Evolutionary conservation across 495 filamentous ascomycete genomes (phyloP).

Genomic region (Xylaria scruposa): DNA sequence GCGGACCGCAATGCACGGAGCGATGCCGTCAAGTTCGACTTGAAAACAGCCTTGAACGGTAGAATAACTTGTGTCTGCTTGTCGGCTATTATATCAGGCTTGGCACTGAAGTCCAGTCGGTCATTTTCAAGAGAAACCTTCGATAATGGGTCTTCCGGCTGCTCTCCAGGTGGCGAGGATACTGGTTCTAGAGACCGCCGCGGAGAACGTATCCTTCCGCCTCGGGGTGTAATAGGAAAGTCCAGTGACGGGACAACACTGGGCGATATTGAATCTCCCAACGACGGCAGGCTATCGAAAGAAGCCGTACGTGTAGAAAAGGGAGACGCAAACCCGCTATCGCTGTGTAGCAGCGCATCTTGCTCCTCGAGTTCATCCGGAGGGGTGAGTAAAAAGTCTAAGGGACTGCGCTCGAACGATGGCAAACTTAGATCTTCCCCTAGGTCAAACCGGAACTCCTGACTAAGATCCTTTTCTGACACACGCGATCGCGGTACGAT

Average conservation of each 20-base stretch:
- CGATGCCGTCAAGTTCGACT: constrained; percentile 94
- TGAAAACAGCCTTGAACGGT: constrained; percentile 68
- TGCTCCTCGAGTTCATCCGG: constrained; percentile 62
- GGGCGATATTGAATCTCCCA: constrained; percentile 50
- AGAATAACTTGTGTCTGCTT: constrained; percentile 46
- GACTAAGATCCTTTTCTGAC: constrained; percentile 56
- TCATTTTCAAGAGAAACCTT: constrained; percentile 39
- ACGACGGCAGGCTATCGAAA: constrained; percentile 56
- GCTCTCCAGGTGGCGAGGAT: constrained; percentile 47
- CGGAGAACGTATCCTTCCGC: constrained; percentile 46
- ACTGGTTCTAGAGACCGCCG: constrained; percentile 53
- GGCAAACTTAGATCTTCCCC: constrained; percentile 41
- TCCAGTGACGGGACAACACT: constrained; percentile 50
- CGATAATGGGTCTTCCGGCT: constrained; percentile 56
- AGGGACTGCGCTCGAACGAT: constrained; percentile 47
- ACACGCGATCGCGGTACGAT: constrained; percentile 56
- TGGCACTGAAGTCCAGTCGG: constrained; percentile 49
- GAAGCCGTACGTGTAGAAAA: constrained; percentile 53
- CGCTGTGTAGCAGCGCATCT: constrained; percentile 45
- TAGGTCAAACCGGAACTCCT: constrained; percentile 44
- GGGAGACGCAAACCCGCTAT: constrained; percentile 50
- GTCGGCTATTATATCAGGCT: constrained; percentile 34
- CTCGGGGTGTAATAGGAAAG: constrained; percentile 44
- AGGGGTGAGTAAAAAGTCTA: constrained; percentile 61
- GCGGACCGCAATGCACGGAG: constrained; percentile 85